phyloP scores from a whole-genome alignment of 768 basidiomycete genomes.

The Cyclocybe cylindracea region DNA sequence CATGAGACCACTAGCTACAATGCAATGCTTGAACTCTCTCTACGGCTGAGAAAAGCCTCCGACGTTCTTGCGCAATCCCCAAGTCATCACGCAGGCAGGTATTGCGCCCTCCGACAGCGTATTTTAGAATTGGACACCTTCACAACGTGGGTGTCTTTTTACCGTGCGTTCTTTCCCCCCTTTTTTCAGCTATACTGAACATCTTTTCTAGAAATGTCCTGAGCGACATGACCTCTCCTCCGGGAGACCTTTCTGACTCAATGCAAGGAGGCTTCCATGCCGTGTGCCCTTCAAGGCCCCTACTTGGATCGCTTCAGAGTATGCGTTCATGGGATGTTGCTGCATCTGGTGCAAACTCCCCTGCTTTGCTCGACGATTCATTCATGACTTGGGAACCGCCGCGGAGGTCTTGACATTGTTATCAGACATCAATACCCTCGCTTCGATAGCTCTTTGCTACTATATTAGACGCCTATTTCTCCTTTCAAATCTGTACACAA shows the following conservation, averaged over 20 bases:
- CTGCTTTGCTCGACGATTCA: constrained; percentile 49
- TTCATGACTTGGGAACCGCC: constrained; percentile 67
- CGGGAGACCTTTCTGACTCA: constrained; percentile 14
- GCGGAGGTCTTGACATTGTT: constrained; percentile 25
- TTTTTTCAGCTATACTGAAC: background rate
- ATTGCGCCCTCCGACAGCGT: constrained; percentile 41
- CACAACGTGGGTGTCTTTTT: constrained; percentile 44
- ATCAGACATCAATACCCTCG: background rate
- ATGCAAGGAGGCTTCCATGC: constrained; percentile 5
- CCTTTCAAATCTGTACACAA: no score
- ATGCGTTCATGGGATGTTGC: constrained; percentile 33
- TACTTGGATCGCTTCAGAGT: constrained; percentile 17
- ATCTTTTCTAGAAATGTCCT: constrained; percentile 37
- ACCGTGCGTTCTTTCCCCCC: constrained; percentile 2
- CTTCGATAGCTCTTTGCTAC: no score
- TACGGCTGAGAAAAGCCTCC: constrained; percentile 60
- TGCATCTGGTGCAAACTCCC: constrained; percentile 23
- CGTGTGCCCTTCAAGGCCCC: constrained; percentile 13
- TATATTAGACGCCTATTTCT: no score
- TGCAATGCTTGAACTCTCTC: constrained; percentile 64
- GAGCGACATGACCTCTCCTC: constrained; percentile 34
- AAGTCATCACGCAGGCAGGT: constrained; percentile 36
- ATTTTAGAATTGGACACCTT: constrained; percentile 52
- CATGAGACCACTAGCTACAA: constrained; percentile 55
- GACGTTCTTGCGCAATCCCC: constrained; percentile 52